phyloP scores from a whole-genome alignment of 306 rosid species.

The Lathyrus oleraceus region DNA sequence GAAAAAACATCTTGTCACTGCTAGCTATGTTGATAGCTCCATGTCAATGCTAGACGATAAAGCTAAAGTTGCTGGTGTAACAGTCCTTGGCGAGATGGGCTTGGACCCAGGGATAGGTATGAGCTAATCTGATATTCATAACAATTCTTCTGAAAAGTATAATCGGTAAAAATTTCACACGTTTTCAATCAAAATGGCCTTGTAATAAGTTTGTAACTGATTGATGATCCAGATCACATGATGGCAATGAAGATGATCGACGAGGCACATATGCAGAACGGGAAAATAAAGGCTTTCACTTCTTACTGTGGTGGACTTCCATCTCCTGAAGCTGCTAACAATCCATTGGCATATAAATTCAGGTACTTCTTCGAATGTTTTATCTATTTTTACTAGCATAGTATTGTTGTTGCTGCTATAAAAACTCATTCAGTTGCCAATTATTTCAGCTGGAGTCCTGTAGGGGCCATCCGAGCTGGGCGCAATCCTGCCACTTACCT shows the following conservation, averaged over 20 bases:
- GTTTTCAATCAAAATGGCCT: neutral
- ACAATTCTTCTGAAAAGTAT: conserved; percentile 8
- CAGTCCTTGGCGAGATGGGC: conserved; percentile 97
- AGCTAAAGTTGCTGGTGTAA: conserved; percentile 80
- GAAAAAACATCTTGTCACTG: conserved; percentile 84
- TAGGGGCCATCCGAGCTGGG: conserved; percentile 92
- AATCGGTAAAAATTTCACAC: neutral
- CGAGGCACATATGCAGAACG: conserved; percentile 65
- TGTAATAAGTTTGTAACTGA: conserved; percentile 25
- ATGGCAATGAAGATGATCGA: conserved; percentile 97
- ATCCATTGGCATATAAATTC: conserved; percentile 91
- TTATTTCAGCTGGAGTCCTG: conserved; percentile 86
- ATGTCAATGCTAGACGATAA: conserved; percentile 67
- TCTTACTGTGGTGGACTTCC: conserved; percentile 98
- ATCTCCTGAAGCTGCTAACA: conserved; percentile 93
- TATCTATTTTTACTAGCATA: no score
- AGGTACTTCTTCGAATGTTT: conserved; percentile 56
- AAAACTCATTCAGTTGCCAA: conserved; percentile 37
- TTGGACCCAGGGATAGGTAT: conserved; percentile 98
- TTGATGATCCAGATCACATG: conserved; percentile 82
- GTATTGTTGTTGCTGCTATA: no score
- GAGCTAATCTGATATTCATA: conserved; percentile 22
- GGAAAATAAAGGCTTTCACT: conserved; percentile 69
- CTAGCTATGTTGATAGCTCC: conserved; percentile 89
- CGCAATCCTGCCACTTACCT: conserved; percentile 83